phyloP scores from a whole-genome alignment of 1,284 basidiomycete species.

The Irpex rosettiformis region DNA sequence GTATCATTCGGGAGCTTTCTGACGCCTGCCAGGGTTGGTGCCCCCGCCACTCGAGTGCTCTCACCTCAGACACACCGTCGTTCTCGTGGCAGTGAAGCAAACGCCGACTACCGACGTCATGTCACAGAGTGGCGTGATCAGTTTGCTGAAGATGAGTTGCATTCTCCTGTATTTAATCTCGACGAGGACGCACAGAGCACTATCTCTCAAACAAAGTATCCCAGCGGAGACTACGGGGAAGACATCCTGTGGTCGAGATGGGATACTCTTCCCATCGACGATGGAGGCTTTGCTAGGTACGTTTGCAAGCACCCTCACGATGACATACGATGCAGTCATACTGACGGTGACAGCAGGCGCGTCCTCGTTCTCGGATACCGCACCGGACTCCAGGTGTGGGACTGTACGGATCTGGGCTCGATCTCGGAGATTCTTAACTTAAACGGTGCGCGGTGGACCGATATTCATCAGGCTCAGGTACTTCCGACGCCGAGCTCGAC shows the following conservation, averaged over 20 bases:
- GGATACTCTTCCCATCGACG: conserved; percentile 23
- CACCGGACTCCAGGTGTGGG: conserved; percentile 66
- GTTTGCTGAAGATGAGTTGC: conserved; percentile 10
- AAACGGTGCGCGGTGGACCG: conserved; percentile 31
- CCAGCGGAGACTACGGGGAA: conserved; percentile 27
- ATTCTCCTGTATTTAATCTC: conserved; percentile 26
- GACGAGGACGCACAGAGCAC: conserved; percentile 27
- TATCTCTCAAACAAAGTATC: conserved; percentile 20
- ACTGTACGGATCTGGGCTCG: conserved; percentile 53
- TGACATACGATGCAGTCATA: conserved; percentile 13
- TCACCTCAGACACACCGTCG: conserved; percentile 11
- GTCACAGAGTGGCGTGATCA: conserved; percentile 11
- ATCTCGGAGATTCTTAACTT: conserved; percentile 55
- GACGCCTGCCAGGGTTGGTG: conserved; percentile 16
- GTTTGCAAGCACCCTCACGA: conserved; percentile 13
- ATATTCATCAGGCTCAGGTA: conserved; percentile 41
- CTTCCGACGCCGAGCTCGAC: conserved; percentile 35
- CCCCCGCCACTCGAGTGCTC: conserved; percentile 11
- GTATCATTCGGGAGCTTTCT: conserved; percentile 44
- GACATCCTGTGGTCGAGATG: conserved; percentile 31
- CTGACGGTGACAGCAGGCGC: conserved; percentile 33
- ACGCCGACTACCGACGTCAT: conserved; percentile 13
- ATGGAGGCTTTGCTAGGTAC: conserved; percentile 25
- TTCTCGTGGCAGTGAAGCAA: conserved; percentile 20
- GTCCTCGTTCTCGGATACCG: conserved; percentile 59